Percentiles rank a stretch among this genome's conserved stretches.
phyloP scores from a whole-genome alignment of 768 basidiomycete genomes.

The Termitomyces sp. region DNA sequence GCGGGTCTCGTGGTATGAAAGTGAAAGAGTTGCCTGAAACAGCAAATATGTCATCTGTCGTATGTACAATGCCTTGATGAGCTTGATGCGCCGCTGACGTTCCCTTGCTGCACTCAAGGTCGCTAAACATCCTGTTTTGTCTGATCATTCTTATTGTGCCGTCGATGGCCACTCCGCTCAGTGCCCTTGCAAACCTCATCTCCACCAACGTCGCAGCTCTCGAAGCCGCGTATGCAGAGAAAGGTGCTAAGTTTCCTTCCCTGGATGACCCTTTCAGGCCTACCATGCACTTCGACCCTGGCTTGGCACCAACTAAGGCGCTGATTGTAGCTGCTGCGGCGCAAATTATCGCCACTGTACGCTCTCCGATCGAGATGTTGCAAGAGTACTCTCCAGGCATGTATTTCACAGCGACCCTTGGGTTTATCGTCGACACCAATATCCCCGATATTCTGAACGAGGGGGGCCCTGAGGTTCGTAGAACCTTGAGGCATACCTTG shows the following conservation, averaged over 20 bases:
- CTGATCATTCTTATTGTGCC: too few relatives aligned
- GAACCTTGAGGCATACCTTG: not conserved
- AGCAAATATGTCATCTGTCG: too few relatives aligned
- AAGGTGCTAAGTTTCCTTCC: slow-evolving; percentile 18
- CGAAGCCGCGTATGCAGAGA: slow-evolving; percentile 19
- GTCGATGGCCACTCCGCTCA: slow-evolving; percentile 6
- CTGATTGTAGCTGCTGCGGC: slow-evolving; percentile 22
- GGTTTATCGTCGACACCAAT: slow-evolving; percentile 24
- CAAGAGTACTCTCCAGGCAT: slow-evolving; percentile 9
- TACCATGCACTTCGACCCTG: slow-evolving; percentile 13
- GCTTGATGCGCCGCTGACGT: too few relatives aligned
- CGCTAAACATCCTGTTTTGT: too few relatives aligned
- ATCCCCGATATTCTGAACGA: slow-evolving; percentile 31
- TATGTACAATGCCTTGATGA: too few relatives aligned
- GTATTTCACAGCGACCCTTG: slow-evolving; percentile 16
- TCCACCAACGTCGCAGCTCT: slow-evolving; percentile 17
- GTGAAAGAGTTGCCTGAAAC: too few relatives aligned
- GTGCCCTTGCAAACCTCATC: slow-evolving; percentile 18
- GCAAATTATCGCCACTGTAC: slow-evolving; percentile 22
- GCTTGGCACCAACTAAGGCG: slow-evolving; percentile 10
- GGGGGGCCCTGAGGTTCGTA: slow-evolving; percentile 19
- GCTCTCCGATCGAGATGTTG: slow-evolving; percentile 15
- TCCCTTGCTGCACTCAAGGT: too few relatives aligned
- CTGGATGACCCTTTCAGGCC: slow-evolving; percentile 24
- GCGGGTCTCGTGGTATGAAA: too few relatives aligned